Base-by-base conservation (phyloP, 2,329 filamentous ascomycete genomes). In the Albifimbria verrucaria region DNA sequence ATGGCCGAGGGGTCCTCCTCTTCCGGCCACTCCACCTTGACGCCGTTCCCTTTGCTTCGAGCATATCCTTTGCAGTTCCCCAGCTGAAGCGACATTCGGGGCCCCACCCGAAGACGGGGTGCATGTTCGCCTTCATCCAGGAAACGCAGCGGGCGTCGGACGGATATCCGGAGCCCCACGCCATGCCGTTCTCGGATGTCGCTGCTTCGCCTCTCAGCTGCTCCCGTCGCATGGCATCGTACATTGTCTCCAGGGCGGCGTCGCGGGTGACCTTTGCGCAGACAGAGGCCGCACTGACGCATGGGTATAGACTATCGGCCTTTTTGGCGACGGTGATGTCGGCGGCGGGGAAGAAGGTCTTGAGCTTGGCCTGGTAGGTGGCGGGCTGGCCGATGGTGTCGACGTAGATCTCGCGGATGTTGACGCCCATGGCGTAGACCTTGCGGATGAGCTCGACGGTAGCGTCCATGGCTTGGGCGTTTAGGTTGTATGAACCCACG, bases 191-290 rank as follows among this genome's bases (percentile, higher is more conserved):
- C 3, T 65, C 68, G 3, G 55, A 59, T 50, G 59, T 67, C 43
- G 56, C 63, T 17, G 61, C 65, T 4, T 39, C 32, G 6, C 32
- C 32, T 39, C 32, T 12, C 32, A 6, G 32, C 28, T 59, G 59
- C 41, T 68, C 57, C 32, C 12, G 32, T 32, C 66, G 68, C 2
- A 48, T 36, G n/a, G 68, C 69, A 55, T 84, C 78, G 65, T 89
- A 93, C 42, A 93, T 79, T 3, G 88, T 83, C 65, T 97, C 92
- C 22, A 97, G 79, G 5, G 92, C 92, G 2, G 88, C 89, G 72
- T 99, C 94, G 58, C 94, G 80, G 12, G 94, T 97, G 25, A 99
- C 94, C 72, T 99, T 99, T 51, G 94, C 94, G 69, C 90, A 95
- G 3, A 99, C 92, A 57, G 89, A 94, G 7, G 94, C 93, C 26